Evolutionary conservation across 306 rosid genomes (phyloP).

Genomic region (Neltuma alba): DNA sequence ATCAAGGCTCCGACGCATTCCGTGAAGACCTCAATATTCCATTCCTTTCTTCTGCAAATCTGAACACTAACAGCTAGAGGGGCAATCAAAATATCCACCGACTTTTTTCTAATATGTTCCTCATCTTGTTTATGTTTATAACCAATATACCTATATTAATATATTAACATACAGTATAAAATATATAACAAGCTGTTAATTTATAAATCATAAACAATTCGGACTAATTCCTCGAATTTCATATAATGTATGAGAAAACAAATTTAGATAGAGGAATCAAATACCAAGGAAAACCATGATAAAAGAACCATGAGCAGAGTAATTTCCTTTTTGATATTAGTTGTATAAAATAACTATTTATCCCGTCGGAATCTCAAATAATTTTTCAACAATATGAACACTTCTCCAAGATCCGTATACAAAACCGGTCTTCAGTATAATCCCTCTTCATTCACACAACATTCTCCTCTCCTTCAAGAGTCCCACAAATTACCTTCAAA

Average conservation of each 20-base stretch:
- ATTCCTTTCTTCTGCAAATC: not conserved
- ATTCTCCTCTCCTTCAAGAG: not conserved
- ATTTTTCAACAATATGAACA: not conserved
- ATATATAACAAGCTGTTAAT: not conserved
- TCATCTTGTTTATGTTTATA: not conserved
- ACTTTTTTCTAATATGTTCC: not conserved
- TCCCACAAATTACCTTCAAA: not conserved
- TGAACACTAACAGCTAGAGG: conserved; percentile 38
- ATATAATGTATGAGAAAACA: not conserved
- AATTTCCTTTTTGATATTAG: not conserved
- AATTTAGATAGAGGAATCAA: not conserved
- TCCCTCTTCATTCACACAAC: not conserved
- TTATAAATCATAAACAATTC: not conserved
- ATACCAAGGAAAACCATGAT: not conserved
- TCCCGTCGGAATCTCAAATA: not conserved
- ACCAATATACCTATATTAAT: not conserved
- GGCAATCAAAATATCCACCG: not conserved
- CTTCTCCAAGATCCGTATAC: not conserved
- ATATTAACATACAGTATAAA: not conserved
- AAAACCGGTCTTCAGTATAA: conserved; percentile 20
- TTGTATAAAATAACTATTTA: not conserved
- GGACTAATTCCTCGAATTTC: too few species aligned
- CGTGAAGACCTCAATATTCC: not conserved
- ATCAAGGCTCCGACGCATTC: not conserved
- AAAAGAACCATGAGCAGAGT: not conserved